Evolutionary conservation across 2,329 filamentous ascomycete genomes (phyloP), one percentile per base, ranked within the genome.

Genomic region (Lachnellula occidentalis): DNA sequence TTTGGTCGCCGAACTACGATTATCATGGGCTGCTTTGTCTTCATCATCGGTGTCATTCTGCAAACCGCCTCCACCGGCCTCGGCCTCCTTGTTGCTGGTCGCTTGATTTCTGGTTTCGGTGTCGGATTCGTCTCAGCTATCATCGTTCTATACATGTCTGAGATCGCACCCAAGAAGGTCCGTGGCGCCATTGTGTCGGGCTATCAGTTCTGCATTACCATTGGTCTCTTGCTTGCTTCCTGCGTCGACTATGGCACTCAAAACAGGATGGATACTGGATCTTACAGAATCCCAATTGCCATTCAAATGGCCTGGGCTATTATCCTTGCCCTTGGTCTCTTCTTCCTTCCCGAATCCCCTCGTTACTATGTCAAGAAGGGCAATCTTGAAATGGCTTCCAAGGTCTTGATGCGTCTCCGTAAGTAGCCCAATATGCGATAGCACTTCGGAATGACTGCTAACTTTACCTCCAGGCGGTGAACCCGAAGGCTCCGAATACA

Each of bases 291-390:
- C 56, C 87, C 88, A 53, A 91, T 95, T 64, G 82, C 72, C 48
- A 76, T 95, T 50, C 90, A 95, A 74, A 88, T 92, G 73, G 72
- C 83, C 54, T 95, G 88, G 86, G 89, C 87, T 48, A 24, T 91
- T 41, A 86, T 95, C 61, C 84, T 95, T 19, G 88, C 73, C 36
- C 68, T 66, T 47, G 90, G 90, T 66, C 80, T 95, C 27, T 71
- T 91, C 62, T 72, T 90, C 66, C 84, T 95, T 7, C 90, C 90
- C 55, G 90, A 95, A 71, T 92, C 89, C 0, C 90, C 90, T 48
- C 86, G 90, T 67, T 95, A 85, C 78, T 92, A 81, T 67, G 87
- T 95, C 74, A 90, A 89, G 78, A 86, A 84, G 71, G 87, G 87
- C 53, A 75, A 83, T 58, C 76, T 90, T 50, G 81, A 86, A 42